Conservation (phyloP, 805 yeast species). For the Suhomyces kilbournensis region DNA sequence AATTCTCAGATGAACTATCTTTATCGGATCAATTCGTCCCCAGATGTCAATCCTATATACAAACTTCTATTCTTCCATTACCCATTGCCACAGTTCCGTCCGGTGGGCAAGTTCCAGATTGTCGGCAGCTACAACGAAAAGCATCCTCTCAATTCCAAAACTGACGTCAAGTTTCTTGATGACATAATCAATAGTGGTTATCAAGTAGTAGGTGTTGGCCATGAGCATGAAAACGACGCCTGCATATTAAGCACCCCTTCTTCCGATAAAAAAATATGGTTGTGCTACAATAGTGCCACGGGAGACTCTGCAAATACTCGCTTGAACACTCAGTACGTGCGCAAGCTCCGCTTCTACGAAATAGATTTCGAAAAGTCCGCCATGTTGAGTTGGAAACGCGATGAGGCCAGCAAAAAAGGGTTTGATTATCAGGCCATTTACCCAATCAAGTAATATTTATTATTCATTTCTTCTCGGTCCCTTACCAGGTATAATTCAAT, state of each 20-base stretch:
- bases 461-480: constrained; percentile 3
- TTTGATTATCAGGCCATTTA: constrained; percentile 25
- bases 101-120: constrained; percentile 34
- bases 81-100: constrained; percentile 43
- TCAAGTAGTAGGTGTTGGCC: constrained; percentile 39
- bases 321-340: constrained; percentile 21
- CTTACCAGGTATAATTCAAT: neutral
- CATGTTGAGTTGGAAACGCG: constrained; percentile 39
- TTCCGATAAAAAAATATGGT: constrained; percentile 24
- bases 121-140: constrained; percentile 40
- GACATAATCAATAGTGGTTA: constrained; percentile 36
- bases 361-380: constrained; percentile 22
- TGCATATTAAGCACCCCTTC: constrained; percentile 27
- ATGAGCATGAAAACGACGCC: constrained; percentile 44
- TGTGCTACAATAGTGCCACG: constrained; percentile 39
- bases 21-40: constrained; percentile 19
- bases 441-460: neutral
- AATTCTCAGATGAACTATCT: constrained; percentile 34
- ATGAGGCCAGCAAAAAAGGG: constrained; percentile 20
- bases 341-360: constrained; percentile 35
- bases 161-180: constrained; percentile 27
- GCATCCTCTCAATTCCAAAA: constrained; percentile 28
- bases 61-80: constrained; percentile 38
- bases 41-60: constrained; percentile 8
- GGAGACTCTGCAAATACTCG: constrained; percentile 35